phyloP scores from a whole-genome alignment of 2,329 filamentous ascomycete genomes.

The Cytospora schulzeri region DNA sequence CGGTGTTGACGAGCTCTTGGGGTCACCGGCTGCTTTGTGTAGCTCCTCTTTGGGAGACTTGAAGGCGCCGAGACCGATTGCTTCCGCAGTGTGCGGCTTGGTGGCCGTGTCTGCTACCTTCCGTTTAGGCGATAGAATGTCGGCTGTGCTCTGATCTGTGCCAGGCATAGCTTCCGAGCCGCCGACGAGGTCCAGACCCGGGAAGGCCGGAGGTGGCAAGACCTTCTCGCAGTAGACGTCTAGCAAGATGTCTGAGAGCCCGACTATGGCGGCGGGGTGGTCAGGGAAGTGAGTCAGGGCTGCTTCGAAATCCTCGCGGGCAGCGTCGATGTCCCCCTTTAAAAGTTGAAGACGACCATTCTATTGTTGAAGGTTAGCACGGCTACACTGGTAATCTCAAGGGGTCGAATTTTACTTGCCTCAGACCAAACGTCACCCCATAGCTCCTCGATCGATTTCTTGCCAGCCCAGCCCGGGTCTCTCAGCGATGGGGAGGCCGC shows the following conservation, averaged over 20 bases:
- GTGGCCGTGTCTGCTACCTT: constrained; percentile 17
- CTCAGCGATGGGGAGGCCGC: constrained; percentile 65
- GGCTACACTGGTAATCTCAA: background rate
- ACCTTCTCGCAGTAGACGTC: constrained; percentile 77
- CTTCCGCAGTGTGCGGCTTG: constrained; percentile 44
- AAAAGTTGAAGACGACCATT: constrained; percentile 67
- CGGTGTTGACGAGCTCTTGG: constrained; percentile 25
- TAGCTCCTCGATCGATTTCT: constrained; percentile 79
- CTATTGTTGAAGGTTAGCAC: background rate
- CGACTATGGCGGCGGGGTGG: constrained; percentile 78
- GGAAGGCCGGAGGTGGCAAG: constrained; percentile 59
- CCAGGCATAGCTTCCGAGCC: constrained; percentile 33
- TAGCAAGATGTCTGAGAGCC: constrained; percentile 80
- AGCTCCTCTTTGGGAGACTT: constrained; percentile 13
- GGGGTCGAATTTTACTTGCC: constrained; percentile 51
- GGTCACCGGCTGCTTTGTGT: background rate
- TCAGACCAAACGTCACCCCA: constrained; percentile 84
- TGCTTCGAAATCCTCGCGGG: constrained; percentile 77
- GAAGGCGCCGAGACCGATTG: constrained; percentile 48
- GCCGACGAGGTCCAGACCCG: constrained; percentile 43
- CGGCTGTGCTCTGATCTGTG: constrained; percentile 24
- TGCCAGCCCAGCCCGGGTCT: constrained; percentile 73
- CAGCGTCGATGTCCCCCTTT: constrained; percentile 65
- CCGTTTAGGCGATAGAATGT: constrained; percentile 17
- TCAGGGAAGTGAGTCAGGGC: constrained; percentile 79